These are phyloP conservation scores for Endothia cerciana DNA, from an alignment of 2,329 filamentous ascomycete species.

Conservation along the genomic window DNA sequence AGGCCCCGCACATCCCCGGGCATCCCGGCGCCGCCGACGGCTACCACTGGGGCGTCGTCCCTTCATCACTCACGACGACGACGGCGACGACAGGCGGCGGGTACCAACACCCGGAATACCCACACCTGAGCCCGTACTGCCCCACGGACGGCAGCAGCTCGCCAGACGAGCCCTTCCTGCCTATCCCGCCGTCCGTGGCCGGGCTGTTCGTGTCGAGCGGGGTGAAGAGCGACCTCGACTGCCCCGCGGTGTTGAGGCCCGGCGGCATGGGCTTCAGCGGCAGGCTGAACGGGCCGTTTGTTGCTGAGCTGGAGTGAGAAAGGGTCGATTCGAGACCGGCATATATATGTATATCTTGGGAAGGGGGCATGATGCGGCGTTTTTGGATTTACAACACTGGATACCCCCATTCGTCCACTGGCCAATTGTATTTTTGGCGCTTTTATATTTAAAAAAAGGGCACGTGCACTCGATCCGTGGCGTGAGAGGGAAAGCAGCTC, in stretches of 20 bases:
- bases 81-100: too few relatives aligned
- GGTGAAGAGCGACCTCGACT: not conserved
- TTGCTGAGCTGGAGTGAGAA: slow-evolving; percentile 25
- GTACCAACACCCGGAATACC: slow-evolving; percentile 34
- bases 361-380: not conserved
- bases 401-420: slow-evolving; percentile 3
- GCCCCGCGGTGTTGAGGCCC: slow-evolving; percentile 23
- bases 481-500: too few relatives aligned
- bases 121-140: slow-evolving; percentile 37
- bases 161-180: slow-evolving; percentile 18
- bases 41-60: not conserved
- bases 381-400: not conserved
- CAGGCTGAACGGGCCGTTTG: slow-evolving; percentile 20
- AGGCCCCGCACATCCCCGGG: too few relatives aligned
- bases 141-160: slow-evolving; percentile 11
- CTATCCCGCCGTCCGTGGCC: slow-evolving; percentile 26
- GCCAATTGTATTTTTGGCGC: not conserved
- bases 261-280: not conserved
- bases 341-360: not conserved
- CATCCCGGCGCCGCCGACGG: too few relatives aligned
- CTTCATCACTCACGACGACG: not conserved
- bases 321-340: not conserved
- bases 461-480: not conserved
- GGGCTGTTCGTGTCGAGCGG: slow-evolving; percentile 15
- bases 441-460: not conserved